Evolutionary conservation across 352 stramenopile genomes (phyloP).

Genomic region (Globisporangium paddicum): DNA sequence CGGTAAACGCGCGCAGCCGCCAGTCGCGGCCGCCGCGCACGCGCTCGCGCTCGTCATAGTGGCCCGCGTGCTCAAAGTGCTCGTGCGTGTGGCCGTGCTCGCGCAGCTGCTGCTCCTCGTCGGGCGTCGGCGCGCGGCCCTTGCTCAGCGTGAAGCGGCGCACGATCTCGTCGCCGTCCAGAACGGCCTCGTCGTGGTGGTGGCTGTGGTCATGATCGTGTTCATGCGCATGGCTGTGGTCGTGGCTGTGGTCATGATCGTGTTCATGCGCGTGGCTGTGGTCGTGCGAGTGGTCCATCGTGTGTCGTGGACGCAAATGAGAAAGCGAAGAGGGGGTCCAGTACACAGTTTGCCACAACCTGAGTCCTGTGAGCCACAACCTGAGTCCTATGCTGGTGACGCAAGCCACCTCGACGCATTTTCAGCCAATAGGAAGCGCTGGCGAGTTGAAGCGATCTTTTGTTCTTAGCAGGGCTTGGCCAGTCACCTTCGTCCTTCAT

Average conservation of each 20-base stretch:
- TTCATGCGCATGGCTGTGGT: conserved; percentile 24
- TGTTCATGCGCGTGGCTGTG: conserved; percentile 7
- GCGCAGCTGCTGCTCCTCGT: conserved; percentile 71
- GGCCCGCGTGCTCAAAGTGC: conserved; percentile 77
- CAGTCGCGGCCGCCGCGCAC: conserved; percentile 62
- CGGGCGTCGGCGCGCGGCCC: conserved; percentile 57
- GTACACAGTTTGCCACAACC: too few relatives aligned
- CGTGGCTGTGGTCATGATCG: conserved; percentile 17
- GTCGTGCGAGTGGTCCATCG: conserved; percentile 15
- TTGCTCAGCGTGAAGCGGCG: conserved; percentile 56
- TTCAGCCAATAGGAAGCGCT: not conserved
- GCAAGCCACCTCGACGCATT: conserved; percentile 17
- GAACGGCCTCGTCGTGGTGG: conserved; percentile 18
- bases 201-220: conserved; percentile 23
- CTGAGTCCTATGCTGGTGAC: too few relatives aligned
- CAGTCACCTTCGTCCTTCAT: too few relatives aligned
- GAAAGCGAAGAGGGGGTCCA: not conserved
- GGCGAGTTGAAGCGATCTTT: too few relatives aligned
- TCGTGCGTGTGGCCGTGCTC: conserved; percentile 89
- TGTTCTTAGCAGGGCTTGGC: too few relatives aligned
- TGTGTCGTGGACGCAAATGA: not conserved
- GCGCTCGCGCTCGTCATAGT: conserved; percentile 64
- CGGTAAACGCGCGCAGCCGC: conserved; percentile 87
- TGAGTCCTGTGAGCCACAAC: too few relatives aligned
- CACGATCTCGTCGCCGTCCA: conserved; percentile 65